Base-by-base conservation (phyloP, 2,329 filamentous ascomycete genomes). In the Arthrobotrys pseudoclavata region DNA sequence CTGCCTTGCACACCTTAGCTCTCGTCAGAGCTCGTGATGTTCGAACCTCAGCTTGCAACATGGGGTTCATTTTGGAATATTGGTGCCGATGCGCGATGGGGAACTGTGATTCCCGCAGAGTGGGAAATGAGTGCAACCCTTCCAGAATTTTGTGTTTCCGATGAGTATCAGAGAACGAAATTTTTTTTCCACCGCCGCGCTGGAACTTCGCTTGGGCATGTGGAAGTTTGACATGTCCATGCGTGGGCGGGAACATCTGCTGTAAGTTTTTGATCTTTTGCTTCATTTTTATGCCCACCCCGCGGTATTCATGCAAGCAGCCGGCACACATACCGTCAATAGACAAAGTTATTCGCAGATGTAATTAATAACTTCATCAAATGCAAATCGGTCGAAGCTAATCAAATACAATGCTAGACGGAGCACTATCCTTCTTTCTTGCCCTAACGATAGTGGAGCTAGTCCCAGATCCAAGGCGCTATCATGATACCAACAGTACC, bases 141-240 rank as follows among this genome's bases (percentile, higher is more conserved):
- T 76, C 72, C 67, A 76, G 72, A 76, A 76, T 66, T 64, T 69
- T 45, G 24, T 53, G 64, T 70, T 64, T 76, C 48, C 5, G 31
- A 34, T 20, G 10, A 12, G 31, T 62, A 62, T 62, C 26, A 66
- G 24, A 42, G 55, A 40, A 55, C 13, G 12, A 29, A 48, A 2
- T 50, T 50, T 24, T 50, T 50, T 24, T 57, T 68, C 24, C 50
- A 20, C 50, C 37, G 10, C 22, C 12, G 7, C 22, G 7, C 34
- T 34, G 50, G 55, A 55, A 47, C 61, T 68, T 42, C 48, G 64
- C 29, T 62, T 61, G 64, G 61, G 60, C 69, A 72, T 72, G 69
- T 72, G 69, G 69, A 3, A 47, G 50, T 66, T 72, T 72, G 61
- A 72, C 60, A 72, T 60, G 50, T 60, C 69, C 48, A 57, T 31